phyloP scores from a whole-genome alignment of 805 yeast genomes.

The Yarrowia sp. region DNA sequence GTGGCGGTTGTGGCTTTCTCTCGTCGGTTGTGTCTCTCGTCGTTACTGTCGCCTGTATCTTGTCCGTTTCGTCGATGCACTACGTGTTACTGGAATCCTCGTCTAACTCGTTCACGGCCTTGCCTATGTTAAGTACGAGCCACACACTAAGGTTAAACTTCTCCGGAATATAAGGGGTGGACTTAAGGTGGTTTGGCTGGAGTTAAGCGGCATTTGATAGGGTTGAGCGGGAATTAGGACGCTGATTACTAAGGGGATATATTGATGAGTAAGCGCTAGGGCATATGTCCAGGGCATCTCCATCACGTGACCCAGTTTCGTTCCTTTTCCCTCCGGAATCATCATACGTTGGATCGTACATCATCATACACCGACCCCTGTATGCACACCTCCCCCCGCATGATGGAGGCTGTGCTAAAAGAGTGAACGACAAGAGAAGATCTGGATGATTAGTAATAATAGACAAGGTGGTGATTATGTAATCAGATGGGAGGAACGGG shows the following conservation, averaged over 20 bases:
- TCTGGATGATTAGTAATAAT: no score
- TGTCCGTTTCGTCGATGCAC: not conserved
- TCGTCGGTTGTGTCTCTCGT: no score
- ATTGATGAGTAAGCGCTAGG: no score
- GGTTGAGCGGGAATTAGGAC: not conserved
- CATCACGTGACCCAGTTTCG: not conserved
- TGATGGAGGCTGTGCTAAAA: slow-evolving; percentile 13
- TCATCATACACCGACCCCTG: slow-evolving; percentile 1
- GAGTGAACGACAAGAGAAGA: no score
- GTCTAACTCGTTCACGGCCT: slow-evolving; percentile 18
- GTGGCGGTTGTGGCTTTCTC: not conserved
- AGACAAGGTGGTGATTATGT: no score
- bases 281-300: not conserved
- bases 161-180: slow-evolving; percentile 36
- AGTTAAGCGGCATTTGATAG: slow-evolving; percentile 36
- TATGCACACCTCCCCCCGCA: slow-evolving; percentile 24
- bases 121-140: slow-evolving; percentile 18
- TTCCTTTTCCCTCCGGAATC: no score
- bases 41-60: no score
- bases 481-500: no score
- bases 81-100: slow-evolving; percentile 1
- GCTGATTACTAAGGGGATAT: no score
- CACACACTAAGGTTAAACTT: slow-evolving; percentile 19
- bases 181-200: slow-evolving; percentile 31
- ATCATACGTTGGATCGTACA: no score